phyloP scores from a whole-genome alignment of 805 yeast genomes.

The Lipomyces spencermartinsiae region DNA sequence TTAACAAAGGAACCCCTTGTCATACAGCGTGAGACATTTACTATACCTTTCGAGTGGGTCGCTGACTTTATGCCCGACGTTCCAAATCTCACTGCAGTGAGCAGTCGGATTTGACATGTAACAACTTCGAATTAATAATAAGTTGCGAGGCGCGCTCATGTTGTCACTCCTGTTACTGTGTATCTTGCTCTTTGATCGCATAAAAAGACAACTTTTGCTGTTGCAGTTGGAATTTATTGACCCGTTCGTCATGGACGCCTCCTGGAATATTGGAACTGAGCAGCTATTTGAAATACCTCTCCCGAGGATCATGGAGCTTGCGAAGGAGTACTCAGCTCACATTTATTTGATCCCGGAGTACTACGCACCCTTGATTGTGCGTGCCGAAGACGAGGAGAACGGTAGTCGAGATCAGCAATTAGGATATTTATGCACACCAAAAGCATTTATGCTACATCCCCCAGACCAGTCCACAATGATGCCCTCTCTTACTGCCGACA shows the following conservation, averaged over 20 bases:
- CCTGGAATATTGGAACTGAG: slow-evolving; percentile 1
- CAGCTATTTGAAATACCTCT: slow-evolving; percentile 5
- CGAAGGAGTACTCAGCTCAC: slow-evolving; percentile 12
- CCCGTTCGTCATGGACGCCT: neutral
- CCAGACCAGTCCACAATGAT: neutral
- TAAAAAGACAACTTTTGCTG: neutral
- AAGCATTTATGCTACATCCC: neutral
- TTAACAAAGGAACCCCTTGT: slow-evolving; percentile 3
- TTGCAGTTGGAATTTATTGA: neutral
- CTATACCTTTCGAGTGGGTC: neutral
- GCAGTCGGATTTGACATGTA: neutral
- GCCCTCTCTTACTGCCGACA: neutral
- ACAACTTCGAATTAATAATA: neutral
- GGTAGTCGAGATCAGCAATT: neutral
- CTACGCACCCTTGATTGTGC: slow-evolving; percentile 11
- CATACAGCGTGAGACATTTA: neutral
- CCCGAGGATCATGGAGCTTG: slow-evolving; percentile 1
- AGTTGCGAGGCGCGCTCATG: neutral
- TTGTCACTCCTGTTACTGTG: neutral
- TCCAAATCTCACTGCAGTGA: neutral
- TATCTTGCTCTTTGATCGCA: neutral
- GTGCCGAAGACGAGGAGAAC: neutral
- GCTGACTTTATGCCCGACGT: neutral
- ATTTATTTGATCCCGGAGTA: slow-evolving; percentile 19
- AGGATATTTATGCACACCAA: neutral